Evolutionary conservation across 169 alveolate genomes (phyloP), one percentile per base, ranked within the genome.

Genomic region (Plasmodium reichenowi): DNA sequence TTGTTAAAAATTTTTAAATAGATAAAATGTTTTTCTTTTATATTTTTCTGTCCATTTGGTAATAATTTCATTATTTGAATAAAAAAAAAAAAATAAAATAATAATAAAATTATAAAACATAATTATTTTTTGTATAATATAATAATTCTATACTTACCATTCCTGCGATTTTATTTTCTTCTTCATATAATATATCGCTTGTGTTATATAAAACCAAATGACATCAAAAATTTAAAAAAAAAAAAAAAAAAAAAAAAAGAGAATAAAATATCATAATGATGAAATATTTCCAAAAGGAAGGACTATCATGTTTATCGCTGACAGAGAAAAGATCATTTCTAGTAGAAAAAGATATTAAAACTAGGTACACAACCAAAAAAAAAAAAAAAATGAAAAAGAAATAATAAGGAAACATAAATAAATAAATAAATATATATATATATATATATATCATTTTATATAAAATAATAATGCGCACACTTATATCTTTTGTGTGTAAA

Each of bases 291-390:
- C 68, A 60, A 66, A 83, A 83, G 12, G 91, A 83, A 17, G 20
- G 60, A 17, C 60, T 45, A 20, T 83, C 91, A 12, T 56, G 59
- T 48, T 56, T 83, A 24, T 56, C 91, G 56, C 24, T 54, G 10
- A 22, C 50, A 62, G 43, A 26, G 52, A 71, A 52, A 73, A 83
- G 59, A 50, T 43, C 91, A 0, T 58, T 56, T 8, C 58, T 71
- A 66, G 74, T 83, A 7, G 91, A 83, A 48, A 70, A 22, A 73
- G 85, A 83, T 60, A 70, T 83, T 45, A 83, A 83, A 62, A 83
- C 91, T 9, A 68, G 91, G 91, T 83, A 83, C 32, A n/a, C 10
- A 15, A 17, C 29, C n/a, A 48, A 29, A 32, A 20, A 67, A 20
- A 58, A 68, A 26, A 60, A 22, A 60, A 29, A 48, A 22, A 59